Evolutionary conservation across 2,329 filamentous ascomycete species (phyloP).

Genomic region (Botrytis deweyae): DNA sequence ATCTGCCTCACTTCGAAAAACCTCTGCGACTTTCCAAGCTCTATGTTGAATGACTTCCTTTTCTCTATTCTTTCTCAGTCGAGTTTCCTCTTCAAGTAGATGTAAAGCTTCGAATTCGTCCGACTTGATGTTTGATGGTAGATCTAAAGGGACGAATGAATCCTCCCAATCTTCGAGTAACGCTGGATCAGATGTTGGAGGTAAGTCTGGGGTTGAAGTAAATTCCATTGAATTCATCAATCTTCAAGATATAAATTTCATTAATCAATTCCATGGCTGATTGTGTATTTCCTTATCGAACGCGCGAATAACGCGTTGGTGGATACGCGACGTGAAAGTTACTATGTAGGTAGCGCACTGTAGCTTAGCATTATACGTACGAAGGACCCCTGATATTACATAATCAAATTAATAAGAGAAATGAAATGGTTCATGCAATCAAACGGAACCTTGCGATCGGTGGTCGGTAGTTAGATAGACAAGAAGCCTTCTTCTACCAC

Average conservation of each 20-base stretch:
- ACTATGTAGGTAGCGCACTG: too few species aligned
- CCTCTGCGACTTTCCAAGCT: constrained; percentile 47
- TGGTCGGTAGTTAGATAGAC: neutral
- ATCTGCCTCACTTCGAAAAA: constrained; percentile 51
- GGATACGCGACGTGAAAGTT: neutral
- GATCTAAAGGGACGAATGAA: constrained; percentile 14
- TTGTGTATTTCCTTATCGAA: constrained; percentile 1
- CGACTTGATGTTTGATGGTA: constrained; percentile 39
- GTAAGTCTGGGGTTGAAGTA: constrained; percentile 29
- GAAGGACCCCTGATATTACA: neutral
- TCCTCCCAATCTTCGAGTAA: constrained; percentile 33
- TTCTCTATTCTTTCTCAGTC: constrained; percentile 43
- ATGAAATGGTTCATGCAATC: neutral
- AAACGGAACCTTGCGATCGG: neutral
- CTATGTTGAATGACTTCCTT: constrained; percentile 53
- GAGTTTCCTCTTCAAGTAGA: constrained; percentile 44
- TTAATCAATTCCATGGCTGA: neutral
- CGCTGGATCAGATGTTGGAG: constrained; percentile 32
- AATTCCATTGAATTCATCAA: constrained; percentile 28
- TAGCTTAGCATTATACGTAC: too few species aligned
- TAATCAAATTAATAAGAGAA: neutral
- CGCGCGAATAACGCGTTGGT: constrained; percentile 6
- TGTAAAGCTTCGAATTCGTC: constrained; percentile 50
- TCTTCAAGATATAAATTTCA: neutral
- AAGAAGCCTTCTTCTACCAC: neutral